Percentiles rank a stretch among this genome's conserved stretches.
Conservation (phyloP, 768 basidiomycete genomes). For the Kwoniella mangroviensis region DNA sequence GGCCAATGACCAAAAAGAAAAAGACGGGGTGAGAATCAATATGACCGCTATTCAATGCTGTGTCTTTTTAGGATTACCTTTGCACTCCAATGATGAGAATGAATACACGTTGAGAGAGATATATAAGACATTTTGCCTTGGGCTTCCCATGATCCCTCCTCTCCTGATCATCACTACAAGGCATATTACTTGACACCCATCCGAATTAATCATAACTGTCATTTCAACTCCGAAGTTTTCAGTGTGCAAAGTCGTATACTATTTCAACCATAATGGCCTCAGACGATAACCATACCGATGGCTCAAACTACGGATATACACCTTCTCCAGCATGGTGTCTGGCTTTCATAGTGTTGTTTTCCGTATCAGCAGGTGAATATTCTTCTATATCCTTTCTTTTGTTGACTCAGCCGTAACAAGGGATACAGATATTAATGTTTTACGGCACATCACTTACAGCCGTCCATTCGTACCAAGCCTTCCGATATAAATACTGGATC, state of each 20-base stretch:
- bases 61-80: no score
- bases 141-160: background rate
- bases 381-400: background rate
- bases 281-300: conserved; percentile 21
- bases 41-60: background rate
- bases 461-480: conserved; percentile 31
- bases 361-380: conserved; percentile 40
- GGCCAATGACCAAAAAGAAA: background rate
- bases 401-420: background rate
- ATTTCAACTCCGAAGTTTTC: conserved; percentile 67
- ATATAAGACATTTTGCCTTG: background rate
- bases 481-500: conserved; percentile 52
- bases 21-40: background rate
- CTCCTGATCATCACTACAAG: no score
- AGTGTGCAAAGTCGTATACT: conserved; percentile 65
- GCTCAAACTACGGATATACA: conserved; percentile 48
- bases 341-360: conserved; percentile 53
- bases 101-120: background rate
- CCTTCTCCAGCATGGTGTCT: conserved; percentile 43
- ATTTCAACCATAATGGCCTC: conserved; percentile 12
- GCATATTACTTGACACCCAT: no score
- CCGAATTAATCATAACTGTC: no score
- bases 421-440: background rate
- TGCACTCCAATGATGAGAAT: background rate
- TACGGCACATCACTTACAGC: background rate